phyloP scores from a whole-genome alignment of 768 basidiomycete genomes.

The Tubosaeta brunneosetosa region DNA sequence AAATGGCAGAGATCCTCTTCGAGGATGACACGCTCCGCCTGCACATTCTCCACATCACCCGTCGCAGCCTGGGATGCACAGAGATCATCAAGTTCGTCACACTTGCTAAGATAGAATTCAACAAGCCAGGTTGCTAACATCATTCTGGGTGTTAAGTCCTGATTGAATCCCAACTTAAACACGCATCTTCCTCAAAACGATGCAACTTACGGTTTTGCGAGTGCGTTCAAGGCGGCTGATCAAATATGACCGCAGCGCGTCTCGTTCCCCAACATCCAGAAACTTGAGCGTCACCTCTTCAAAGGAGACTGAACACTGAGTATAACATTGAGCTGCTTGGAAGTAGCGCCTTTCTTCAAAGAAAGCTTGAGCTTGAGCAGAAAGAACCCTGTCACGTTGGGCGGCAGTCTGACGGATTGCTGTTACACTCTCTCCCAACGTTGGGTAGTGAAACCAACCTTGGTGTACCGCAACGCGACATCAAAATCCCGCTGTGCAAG shows the following conservation, averaged over 20 bases:
- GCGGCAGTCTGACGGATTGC: constrained; percentile 57
- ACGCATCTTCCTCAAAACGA: neutral
- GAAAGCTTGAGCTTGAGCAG: constrained; percentile 75
- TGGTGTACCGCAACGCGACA: constrained; percentile 74
- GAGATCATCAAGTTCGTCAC: constrained; percentile 92
- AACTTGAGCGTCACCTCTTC: constrained; percentile 92
- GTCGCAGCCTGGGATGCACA: constrained; percentile 81
- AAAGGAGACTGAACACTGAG: constrained; percentile 81
- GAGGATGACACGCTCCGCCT: constrained; percentile 71
- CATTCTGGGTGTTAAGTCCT: constrained; percentile 94
- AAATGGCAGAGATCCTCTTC: constrained; percentile 94
- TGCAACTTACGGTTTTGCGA: constrained; percentile 63
- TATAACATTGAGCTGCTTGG: constrained; percentile 88
- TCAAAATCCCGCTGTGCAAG: constrained; percentile 74
- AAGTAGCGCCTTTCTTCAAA: constrained; percentile 81
- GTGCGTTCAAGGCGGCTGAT: constrained; percentile 83
- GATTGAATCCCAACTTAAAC: neutral
- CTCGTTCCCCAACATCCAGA: constrained; percentile 83
- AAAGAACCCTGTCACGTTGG: constrained; percentile 83
- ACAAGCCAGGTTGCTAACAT: constrained; percentile 98
- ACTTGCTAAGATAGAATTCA: constrained; percentile 95
- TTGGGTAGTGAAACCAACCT: constrained; percentile 43
- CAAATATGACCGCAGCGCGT: constrained; percentile 86
- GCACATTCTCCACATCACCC: constrained; percentile 80
- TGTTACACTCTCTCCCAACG: constrained; percentile 1